Conservation (phyloP, 495 filamentous ascomycete genomes). For the Oleoguttula mirabilis region DNA sequence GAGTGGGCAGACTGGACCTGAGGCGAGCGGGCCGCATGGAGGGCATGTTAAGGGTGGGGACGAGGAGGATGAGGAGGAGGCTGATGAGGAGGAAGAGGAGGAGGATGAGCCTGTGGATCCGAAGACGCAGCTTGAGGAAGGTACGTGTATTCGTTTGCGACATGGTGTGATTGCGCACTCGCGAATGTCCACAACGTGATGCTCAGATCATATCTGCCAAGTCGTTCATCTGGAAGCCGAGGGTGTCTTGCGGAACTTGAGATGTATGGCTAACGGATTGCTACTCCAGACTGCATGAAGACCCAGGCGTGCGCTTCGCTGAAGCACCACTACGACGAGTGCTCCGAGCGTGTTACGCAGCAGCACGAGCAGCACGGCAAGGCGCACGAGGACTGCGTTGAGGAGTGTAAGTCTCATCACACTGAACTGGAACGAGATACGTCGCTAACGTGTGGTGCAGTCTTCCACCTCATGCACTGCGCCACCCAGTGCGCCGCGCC, state of each 20-base stretch:
- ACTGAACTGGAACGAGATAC: not conserved
- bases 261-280: too few species aligned
- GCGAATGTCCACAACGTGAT: not conserved
- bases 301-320: constrained; percentile 69
- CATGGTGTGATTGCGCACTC: too few species aligned
- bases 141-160: too few species aligned
- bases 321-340: constrained; percentile 98
- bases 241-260: too few species aligned
- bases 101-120: constrained; percentile 81
- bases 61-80: constrained; percentile 38
- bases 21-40: constrained; percentile 6
- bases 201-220: not conserved
- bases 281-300: constrained; percentile 64
- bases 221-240: too few species aligned
- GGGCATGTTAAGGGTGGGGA: constrained; percentile 31
- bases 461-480: constrained; percentile 97
- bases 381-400: constrained; percentile 86
- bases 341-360: constrained; percentile 78
- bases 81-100: constrained; percentile 55
- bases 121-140: constrained; percentile 81
- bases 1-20: constrained; percentile 14
- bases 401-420: constrained; percentile 69
- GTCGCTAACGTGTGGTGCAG: constrained; percentile 34
- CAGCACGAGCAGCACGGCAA: constrained; percentile 55
- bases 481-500: constrained; percentile 83